Evolutionary conservation across 108 stramenopile species (phyloP).

Genomic region (Nitzschia sp.): DNA sequence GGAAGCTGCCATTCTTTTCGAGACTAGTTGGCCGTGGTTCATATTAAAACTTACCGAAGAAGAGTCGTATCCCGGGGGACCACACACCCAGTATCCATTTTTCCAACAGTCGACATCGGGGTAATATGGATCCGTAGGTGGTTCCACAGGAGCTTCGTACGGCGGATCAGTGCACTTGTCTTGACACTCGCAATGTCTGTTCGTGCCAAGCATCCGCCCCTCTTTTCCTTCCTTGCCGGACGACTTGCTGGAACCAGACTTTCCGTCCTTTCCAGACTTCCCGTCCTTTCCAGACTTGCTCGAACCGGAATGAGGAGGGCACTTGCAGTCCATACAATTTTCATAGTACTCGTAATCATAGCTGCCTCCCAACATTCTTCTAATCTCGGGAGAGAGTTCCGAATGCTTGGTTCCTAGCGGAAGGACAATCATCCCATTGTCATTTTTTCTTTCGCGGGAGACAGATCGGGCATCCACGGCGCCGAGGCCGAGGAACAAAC

Average conservation of each 20-base stretch:
- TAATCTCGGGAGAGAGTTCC: background rate
- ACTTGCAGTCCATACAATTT: background rate
- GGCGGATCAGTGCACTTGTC: background rate
- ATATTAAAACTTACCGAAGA: background rate
- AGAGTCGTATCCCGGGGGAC: background rate
- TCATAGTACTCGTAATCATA: background rate
- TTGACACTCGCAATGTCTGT: background rate
- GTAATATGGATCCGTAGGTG: background rate
- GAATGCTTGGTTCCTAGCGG: background rate
- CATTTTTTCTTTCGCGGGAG: background rate
- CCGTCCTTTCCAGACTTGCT: background rate
- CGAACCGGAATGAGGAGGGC: background rate
- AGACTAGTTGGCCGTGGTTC: too few species aligned
- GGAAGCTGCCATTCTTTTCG: too few species aligned
- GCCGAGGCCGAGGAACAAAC: background rate
- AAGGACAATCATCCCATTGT: background rate
- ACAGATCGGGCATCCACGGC: background rate
- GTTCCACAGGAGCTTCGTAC: background rate
- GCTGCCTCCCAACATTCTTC: background rate
- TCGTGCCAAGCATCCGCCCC: background rate
- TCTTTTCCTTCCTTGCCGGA: background rate
- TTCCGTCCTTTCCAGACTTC: background rate
- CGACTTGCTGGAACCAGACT: background rate
- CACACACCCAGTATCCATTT: background rate
- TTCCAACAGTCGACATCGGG: background rate